phyloP scores from a whole-genome alignment of 2,329 filamentous ascomycete genomes.

The Monilinia fructicola region DNA sequence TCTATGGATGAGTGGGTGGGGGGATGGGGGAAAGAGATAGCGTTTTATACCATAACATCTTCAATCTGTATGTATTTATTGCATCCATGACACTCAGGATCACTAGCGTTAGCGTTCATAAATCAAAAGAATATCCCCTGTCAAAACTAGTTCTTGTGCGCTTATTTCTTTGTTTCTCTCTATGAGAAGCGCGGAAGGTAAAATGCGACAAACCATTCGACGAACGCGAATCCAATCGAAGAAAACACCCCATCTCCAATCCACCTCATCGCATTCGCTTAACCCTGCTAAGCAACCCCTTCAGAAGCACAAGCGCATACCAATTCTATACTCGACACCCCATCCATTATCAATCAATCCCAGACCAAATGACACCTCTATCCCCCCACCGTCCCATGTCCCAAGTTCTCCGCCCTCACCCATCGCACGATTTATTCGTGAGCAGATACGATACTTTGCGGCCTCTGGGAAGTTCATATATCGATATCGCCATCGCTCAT shows the following conservation, averaged over 20 bases:
- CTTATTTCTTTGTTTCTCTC: background rate
- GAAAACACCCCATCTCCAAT: background rate
- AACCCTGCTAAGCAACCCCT: too few relatives aligned
- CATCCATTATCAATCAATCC: too few relatives aligned
- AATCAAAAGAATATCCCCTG: background rate
- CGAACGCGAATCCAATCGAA: background rate
- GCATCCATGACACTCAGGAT: background rate
- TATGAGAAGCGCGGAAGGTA: background rate
- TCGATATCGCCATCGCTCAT: too few relatives aligned
- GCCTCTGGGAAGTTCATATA: too few relatives aligned
- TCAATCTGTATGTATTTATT: slow-evolving; percentile 1
- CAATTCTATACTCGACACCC: too few relatives aligned
- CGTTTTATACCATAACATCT: slow-evolving; percentile 4
- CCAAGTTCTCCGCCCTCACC: too few relatives aligned
- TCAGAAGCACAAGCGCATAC: too few relatives aligned
- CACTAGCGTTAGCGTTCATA: background rate
- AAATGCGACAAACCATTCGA: background rate
- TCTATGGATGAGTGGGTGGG: background rate
- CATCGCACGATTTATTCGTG: too few relatives aligned
- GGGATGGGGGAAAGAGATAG: background rate
- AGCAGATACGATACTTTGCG: too few relatives aligned
- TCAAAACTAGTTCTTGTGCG: background rate
- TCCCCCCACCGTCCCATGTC: too few relatives aligned
- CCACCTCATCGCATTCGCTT: too few relatives aligned
- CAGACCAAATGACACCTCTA: too few relatives aligned